Percentiles rank a stretch among this genome's conserved stretches.
These are phyloP conservation scores for Torrubiella hemipterigena DNA, from an alignment of 2,329 filamentous ascomycete species.

Conservation along the genomic window DNA sequence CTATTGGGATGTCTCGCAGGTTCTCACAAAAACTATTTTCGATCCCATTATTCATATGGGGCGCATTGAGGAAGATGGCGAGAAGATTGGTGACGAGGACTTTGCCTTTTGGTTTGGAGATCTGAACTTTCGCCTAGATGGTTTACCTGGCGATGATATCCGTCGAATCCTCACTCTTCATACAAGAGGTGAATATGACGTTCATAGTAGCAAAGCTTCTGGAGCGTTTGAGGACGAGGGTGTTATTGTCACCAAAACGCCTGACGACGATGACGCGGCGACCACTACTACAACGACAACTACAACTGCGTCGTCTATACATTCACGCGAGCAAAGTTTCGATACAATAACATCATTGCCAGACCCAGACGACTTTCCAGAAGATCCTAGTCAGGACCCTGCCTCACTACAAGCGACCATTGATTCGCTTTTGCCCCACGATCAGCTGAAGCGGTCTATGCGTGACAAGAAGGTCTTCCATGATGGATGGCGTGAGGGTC, in stretches of 20 bases:
- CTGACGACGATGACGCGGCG: conserved; percentile 35
- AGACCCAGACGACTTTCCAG: conserved; percentile 53
- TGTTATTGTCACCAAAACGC: conserved; percentile 33
- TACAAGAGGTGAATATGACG: conserved; percentile 63
- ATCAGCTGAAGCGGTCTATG: conserved; percentile 70
- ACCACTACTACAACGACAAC: too few species aligned
- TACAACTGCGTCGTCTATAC: conserved; percentile 20
- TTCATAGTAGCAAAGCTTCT: conserved; percentile 27
- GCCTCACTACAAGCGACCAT: conserved; percentile 81
- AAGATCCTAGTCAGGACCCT: conserved; percentile 65
- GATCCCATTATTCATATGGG: conserved; percentile 57
- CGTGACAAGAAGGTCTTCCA: conserved; percentile 69
- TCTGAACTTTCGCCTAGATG: conserved; percentile 85
- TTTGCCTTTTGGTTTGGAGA: conserved; percentile 96
- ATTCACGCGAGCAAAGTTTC: conserved; percentile 22
- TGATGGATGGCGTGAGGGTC: conserved; percentile 84
- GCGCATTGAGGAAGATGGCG: conserved; percentile 50
- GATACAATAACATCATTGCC: conserved; percentile 34
- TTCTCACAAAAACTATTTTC: conserved; percentile 66
- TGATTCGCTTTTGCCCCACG: conserved; percentile 75
- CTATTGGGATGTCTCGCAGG: conserved; percentile 81
- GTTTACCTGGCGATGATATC: conserved; percentile 82
- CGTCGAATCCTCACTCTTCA: conserved; percentile 73
- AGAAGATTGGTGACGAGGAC: conserved; percentile 77
- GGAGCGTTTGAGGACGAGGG: conserved; percentile 31